phyloP scores from a whole-genome alignment of 345 rosid genomes.

The Clausena lansium region DNA sequence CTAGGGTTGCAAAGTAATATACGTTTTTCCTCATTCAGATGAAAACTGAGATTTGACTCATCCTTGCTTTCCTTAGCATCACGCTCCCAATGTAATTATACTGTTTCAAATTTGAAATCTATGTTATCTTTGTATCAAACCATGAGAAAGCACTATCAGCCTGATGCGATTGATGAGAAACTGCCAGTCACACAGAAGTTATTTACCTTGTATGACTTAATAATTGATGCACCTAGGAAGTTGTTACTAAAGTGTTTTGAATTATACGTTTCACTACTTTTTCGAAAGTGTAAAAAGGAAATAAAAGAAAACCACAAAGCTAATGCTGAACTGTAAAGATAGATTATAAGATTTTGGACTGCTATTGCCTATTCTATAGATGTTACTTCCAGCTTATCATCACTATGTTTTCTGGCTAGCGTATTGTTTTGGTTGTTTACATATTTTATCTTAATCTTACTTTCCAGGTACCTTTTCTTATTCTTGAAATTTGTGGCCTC shows the following conservation, averaged over 20 bases:
- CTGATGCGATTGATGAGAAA: background rate
- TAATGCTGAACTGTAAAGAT: background rate
- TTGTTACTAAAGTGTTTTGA: background rate
- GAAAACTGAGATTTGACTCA: background rate
- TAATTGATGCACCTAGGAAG: background rate
- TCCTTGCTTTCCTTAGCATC: background rate
- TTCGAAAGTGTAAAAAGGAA: background rate
- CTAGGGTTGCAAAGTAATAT: constrained; percentile 76
- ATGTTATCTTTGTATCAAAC: background rate
- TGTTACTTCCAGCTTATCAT: constrained; percentile 5
- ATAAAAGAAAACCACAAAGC: background rate
- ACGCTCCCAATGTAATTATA: background rate
- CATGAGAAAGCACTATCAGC: background rate
- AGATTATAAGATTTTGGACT: background rate
- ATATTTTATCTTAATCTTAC: background rate
- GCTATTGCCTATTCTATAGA: background rate
- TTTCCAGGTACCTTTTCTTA: constrained; percentile 78
- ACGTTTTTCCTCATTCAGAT: background rate
- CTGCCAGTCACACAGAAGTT: background rate
- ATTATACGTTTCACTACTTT: background rate
- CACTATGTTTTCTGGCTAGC: background rate
- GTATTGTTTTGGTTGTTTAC: background rate
- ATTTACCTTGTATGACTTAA: background rate
- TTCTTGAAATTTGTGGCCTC: constrained; percentile 94
- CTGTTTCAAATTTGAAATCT: background rate